Percentiles rank a stretch among this genome's conserved stretches.
Conservation (phyloP, 2,329 filamentous ascomycete species). For the Neonectria sp. region DNA sequence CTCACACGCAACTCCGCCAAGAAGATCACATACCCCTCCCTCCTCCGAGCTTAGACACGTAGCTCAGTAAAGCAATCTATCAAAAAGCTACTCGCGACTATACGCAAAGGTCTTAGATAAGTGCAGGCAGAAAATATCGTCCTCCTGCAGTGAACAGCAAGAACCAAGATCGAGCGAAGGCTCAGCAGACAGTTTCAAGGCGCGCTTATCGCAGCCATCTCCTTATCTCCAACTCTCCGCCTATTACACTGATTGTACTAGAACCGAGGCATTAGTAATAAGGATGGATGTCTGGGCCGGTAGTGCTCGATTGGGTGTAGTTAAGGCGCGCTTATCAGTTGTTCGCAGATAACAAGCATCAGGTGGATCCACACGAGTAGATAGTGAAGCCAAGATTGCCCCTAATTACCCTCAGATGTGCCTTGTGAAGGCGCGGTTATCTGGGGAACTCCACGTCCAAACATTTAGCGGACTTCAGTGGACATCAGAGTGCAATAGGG, state of each 20-base stretch:
- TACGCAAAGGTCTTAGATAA: not conserved
- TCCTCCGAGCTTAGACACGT: not conserved
- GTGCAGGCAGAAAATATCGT: not conserved
- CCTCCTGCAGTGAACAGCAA: not conserved
- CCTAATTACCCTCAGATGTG: not conserved
- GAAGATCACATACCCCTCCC: not conserved
- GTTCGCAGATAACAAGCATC: not conserved
- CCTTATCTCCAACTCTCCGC: not conserved
- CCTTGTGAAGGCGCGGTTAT: slow-evolving; percentile 18
- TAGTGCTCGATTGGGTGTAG: not conserved
- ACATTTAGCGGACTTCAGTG: not conserved
- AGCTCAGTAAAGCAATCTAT: not conserved
- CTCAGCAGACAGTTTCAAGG: not conserved
- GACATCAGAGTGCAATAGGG: not conserved
- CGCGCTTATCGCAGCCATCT: slow-evolving; percentile 4
- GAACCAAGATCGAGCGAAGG: not conserved
- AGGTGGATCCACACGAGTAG: not conserved
- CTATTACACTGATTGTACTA: not conserved
- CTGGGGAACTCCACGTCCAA: not conserved
- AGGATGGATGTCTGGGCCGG: not conserved
- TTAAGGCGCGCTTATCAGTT: slow-evolving; percentile 4
- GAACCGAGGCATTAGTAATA: not conserved
- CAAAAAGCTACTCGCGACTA: not conserved
- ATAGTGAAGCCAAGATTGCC: not conserved
- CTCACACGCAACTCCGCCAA: no score